Evolutionary conservation across 768 basidiomycete genomes (phyloP).

Genomic region (Scleroderma bovista): DNA sequence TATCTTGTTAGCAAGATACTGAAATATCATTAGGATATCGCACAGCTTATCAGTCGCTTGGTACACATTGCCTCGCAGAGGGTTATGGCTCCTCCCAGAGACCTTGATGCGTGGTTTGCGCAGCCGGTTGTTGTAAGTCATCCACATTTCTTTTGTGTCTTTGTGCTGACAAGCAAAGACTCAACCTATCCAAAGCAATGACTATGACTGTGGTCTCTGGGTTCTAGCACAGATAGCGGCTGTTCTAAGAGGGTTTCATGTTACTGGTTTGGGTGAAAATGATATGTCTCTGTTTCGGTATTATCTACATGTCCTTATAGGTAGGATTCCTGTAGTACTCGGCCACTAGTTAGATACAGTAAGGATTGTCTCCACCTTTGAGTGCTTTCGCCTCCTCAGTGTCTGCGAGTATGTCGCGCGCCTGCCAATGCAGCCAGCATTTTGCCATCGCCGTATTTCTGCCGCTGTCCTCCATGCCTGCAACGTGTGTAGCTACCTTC

Average conservation of each 20-base stretch:
- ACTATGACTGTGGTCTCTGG: conserved; percentile 21
- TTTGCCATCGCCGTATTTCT: neutral
- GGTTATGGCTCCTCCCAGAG: neutral
- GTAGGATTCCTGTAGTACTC: neutral
- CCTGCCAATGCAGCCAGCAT: neutral
- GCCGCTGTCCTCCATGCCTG: neutral
- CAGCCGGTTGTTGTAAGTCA: neutral
- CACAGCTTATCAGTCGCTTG: neutral
- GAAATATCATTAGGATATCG: neutral
- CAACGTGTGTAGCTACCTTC: neutral
- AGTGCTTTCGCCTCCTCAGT: neutral
- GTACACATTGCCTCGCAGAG: neutral
- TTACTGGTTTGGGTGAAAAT: conserved; percentile 7
- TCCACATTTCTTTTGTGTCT: too few species aligned
- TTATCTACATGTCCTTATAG: neutral
- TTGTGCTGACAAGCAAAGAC: too few species aligned
- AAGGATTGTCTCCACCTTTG: neutral
- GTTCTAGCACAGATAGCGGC: conserved; percentile 17
- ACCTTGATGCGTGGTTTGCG: neutral
- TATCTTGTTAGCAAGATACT: too few species aligned
- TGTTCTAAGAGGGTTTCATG: conserved; percentile 9
- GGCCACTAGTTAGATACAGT: neutral
- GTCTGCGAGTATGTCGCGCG: neutral
- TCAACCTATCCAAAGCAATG: conserved; percentile 9
- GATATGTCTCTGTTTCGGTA: conserved; percentile 7